phyloP scores from a whole-genome alignment of 495 filamentous ascomycete genomes.

The Talaromyces liani region DNA sequence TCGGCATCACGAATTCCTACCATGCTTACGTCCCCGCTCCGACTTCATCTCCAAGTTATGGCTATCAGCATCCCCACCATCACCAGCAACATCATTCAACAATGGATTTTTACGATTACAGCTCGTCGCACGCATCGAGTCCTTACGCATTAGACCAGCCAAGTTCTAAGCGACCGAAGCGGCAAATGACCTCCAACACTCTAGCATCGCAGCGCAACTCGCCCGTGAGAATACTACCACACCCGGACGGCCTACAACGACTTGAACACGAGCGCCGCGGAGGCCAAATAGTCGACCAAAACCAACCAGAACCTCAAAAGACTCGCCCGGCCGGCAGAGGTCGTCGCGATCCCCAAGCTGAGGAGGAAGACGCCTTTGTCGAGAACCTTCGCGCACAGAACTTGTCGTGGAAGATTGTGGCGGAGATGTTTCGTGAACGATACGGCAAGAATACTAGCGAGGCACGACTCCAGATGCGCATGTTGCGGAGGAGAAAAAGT shows the following conservation, averaged over 20 bases:
- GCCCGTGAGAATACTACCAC: conserved; percentile 30
- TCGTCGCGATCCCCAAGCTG: conserved; percentile 41
- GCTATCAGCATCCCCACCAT: conserved; percentile 2
- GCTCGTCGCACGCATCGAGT: conserved; percentile 12
- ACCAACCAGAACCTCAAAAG: conserved; percentile 21
- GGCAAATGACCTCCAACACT: conserved; percentile 14
- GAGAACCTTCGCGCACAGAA: conserved; percentile 60
- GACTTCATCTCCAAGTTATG: conserved; percentile 11
- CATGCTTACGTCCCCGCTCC: conserved; percentile 24
- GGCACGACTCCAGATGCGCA: conserved; percentile 67
- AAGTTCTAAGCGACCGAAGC: conserved; percentile 22
- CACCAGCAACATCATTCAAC: neutral
- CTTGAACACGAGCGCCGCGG: conserved; percentile 28
- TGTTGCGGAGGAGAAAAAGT: conserved; percentile 57
- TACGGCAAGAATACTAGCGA: conserved; percentile 59
- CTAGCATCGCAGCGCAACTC: conserved; percentile 17
- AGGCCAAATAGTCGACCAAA: conserved; percentile 15
- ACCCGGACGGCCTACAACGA: conserved; percentile 31
- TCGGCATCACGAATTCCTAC: conserved; percentile 33
- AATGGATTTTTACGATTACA: conserved; percentile 17
- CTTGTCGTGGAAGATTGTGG: conserved; percentile 63
- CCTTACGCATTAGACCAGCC: conserved; percentile 20
- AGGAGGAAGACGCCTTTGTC: conserved; percentile 62
- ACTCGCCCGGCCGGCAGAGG: conserved; percentile 33
- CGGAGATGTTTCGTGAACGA: conserved; percentile 52